phyloP scores from a whole-genome alignment of 1,284 basidiomycete genomes.

The Moniliophthora roreri region DNA sequence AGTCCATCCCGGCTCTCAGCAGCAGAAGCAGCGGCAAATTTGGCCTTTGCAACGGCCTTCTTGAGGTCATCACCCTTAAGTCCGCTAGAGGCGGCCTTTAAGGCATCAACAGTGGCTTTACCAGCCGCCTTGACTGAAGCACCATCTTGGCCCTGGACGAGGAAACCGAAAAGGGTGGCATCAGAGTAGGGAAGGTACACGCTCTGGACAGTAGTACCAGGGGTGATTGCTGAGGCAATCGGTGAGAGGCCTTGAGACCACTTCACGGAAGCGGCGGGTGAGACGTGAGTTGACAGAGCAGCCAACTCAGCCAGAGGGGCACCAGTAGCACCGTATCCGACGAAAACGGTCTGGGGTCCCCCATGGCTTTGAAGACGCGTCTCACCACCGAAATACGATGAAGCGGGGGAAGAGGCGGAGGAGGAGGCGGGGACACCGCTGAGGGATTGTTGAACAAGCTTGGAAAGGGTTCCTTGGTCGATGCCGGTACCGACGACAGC shows the following conservation, averaged over 20 bases:
- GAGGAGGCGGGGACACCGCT: slow-evolving; percentile 43
- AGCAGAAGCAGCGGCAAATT: slow-evolving; percentile 74
- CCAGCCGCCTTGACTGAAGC: slow-evolving; percentile 64
- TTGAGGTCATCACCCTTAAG: slow-evolving; percentile 74
- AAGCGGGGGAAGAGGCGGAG: slow-evolving; percentile 38
- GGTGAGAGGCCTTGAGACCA: slow-evolving; percentile 79
- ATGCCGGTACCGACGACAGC: slow-evolving; percentile 88
- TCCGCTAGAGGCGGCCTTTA: slow-evolving; percentile 54
- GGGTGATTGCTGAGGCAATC: slow-evolving; percentile 54
- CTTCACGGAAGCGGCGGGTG: slow-evolving; percentile 75
- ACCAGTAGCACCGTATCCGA: slow-evolving; percentile 76
- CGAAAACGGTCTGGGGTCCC: slow-evolving; percentile 74
- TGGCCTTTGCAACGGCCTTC: slow-evolving; percentile 83
- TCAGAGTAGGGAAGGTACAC: slow-evolving; percentile 89
- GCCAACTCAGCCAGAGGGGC: slow-evolving; percentile 68
- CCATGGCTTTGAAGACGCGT: slow-evolving; percentile 65
- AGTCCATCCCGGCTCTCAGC: slow-evolving; percentile 75
- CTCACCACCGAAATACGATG: slow-evolving; percentile 85
- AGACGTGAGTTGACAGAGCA: slow-evolving; percentile 77
- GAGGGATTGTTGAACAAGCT: slow-evolving; percentile 75
- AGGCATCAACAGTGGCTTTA: slow-evolving; percentile 63
- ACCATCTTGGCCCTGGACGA: slow-evolving; percentile 64
- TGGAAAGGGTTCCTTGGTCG: slow-evolving; percentile 64
- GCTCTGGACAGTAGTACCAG: slow-evolving; percentile 60
- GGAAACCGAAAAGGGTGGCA: slow-evolving; percentile 80